These are phyloP conservation scores for Dothiorella sarmentorum DNA, from an alignment of 2,329 filamentous ascomycete species.

Conservation along the genomic window DNA sequence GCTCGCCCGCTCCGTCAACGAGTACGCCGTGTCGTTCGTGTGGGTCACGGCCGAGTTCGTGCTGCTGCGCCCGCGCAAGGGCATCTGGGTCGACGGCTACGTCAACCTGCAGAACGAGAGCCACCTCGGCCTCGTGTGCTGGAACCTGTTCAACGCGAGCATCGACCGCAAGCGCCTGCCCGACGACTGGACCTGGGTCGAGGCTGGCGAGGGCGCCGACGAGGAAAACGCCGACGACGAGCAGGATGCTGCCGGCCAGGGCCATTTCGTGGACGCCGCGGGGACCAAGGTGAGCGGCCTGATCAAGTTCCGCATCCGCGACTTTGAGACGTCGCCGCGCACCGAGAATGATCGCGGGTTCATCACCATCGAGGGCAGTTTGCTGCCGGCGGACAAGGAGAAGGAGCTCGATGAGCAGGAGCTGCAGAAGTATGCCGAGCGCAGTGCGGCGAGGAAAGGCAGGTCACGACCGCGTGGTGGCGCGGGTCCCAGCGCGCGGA, in stretches of 20 bases:
- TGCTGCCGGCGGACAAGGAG: conserved; percentile 69
- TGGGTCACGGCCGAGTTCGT: conserved; percentile 88
- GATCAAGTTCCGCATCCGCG: conserved; percentile 74
- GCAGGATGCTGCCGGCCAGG: conserved; percentile 44
- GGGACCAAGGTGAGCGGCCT: conserved; percentile 65
- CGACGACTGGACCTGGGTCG: conserved; percentile 74
- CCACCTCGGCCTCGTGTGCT: conserved; percentile 83
- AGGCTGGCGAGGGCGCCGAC: conserved; percentile 48
- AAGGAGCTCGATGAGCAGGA: conserved; percentile 31
- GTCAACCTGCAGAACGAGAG: conserved; percentile 86
- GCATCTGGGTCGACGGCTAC: conserved; percentile 72
- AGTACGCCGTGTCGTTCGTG: conserved; percentile 81
- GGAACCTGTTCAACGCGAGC: conserved; percentile 87
- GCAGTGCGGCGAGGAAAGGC: background rate
- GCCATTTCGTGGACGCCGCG: conserved; percentile 70
- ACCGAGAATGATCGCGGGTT: conserved; percentile 72
- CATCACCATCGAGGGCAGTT: conserved; percentile 82
- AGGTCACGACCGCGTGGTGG: background rate
- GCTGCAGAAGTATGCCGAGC: conserved; percentile 14
- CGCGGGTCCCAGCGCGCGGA: background rate
- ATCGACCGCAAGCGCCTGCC: conserved; percentile 77
- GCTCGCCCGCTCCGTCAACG: conserved; percentile 40
- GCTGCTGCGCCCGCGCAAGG: conserved; percentile 72
- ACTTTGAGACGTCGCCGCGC: conserved; percentile 67
- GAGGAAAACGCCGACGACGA: conserved; percentile 22